Evolutionary conservation across 352 stramenopile species (phyloP), one percentile per base, ranked within the genome.

Genomic region (Pythium coloratum): DNA sequence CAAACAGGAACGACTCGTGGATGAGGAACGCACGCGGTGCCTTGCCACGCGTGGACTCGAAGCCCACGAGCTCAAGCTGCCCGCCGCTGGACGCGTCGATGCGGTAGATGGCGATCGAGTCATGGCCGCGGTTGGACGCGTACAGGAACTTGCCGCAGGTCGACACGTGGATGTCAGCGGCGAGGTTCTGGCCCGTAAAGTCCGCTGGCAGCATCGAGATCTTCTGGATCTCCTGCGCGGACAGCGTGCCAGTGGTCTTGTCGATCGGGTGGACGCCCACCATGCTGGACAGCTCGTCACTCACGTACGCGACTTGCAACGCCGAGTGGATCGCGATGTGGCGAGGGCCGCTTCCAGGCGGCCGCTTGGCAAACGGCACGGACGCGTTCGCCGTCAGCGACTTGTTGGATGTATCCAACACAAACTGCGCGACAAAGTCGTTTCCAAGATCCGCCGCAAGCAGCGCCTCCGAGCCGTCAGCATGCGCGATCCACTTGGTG

Each of bases 261-360:
- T 90, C 76, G 16, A 89, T 71, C 12, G 80, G 12, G 64, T 92
- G 73, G 28, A 94, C 85, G 20, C 78, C 70, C n/a, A 95, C 66
- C 0, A 73, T 80, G 66, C 79, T 94, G 14, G 77, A 73, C 16
- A 95, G 74, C 60, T 95, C 88, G 47, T 81, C 73, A 20, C 90
- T 67, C 16, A 95, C 80, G 68, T 93, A 95, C 32, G 67, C 84
- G 6, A 91, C 67, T 6, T 76, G 60, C 12, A 81, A 65, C 20
- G 71, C 71, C 30, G 73, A 36, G 28, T 88, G 86, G n/a, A 95
- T 68, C n/a, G 79, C 84, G 18, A 95, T 73, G 73, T 95, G 87
- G n/a, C 85, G 84, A 2, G 87, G 87, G 0, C 87, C 87, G 9
- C 75, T 81, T 38, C 80, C 87, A 2, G 77, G 54, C 1, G 80